Evolutionary conservation across 2,329 filamentous ascomycete genomes (phyloP).

Genomic region (Xylaria sp.): DNA sequence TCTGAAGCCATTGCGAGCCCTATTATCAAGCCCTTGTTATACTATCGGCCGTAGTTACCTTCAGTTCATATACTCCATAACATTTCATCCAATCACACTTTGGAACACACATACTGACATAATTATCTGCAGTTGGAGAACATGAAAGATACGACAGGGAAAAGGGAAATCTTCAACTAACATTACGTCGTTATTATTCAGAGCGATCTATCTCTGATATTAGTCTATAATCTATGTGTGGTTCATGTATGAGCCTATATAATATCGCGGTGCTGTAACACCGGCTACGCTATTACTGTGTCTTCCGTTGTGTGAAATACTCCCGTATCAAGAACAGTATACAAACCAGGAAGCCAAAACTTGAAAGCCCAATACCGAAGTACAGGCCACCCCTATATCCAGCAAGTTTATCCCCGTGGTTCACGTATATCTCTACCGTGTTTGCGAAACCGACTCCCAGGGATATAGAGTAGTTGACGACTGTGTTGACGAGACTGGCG

Average conservation of each 20-base stretch:
- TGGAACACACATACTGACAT: too few species aligned
- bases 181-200: neutral
- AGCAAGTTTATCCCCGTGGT: constrained; percentile 33
- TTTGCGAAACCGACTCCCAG: constrained; percentile 61
- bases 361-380: constrained; percentile 35
- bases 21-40: too few species aligned
- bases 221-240: neutral
- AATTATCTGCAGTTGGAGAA: too few species aligned
- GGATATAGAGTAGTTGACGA: constrained; percentile 64
- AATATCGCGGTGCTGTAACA: neutral
- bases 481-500: constrained; percentile 56
- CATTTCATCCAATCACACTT: too few species aligned
- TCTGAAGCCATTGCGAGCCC: too few species aligned
- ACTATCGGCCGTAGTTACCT: too few species aligned
- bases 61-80: too few species aligned
- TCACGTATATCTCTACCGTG: constrained; percentile 44
- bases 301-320: constrained; percentile 13
- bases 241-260: neutral
- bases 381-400: constrained; percentile 38
- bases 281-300: neutral
- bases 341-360: constrained; percentile 32
- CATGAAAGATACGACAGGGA: too few species aligned
- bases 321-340: constrained; percentile 32
- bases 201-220: neutral
- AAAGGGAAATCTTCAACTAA: neutral